These are phyloP conservation scores for Teratosphaeria destructans DNA, from an alignment of 2,329 filamentous ascomycete species.

Conservation along the genomic window DNA sequence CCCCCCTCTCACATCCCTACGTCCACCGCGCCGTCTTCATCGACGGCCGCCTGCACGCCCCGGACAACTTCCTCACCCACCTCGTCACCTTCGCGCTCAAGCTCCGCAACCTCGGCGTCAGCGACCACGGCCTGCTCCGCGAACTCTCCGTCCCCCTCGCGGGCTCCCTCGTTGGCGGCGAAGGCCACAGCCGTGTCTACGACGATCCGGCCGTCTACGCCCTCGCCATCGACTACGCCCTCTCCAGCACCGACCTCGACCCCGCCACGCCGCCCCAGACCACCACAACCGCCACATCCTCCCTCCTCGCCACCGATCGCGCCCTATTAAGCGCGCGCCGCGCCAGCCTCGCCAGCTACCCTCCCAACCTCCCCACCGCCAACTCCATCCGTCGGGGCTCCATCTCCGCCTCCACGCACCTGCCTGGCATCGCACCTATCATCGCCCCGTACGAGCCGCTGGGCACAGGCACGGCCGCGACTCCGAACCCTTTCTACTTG, in stretches of 20 bases:
- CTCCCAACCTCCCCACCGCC: conserved; percentile 18
- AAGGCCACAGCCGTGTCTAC: conserved; percentile 88
- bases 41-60: conserved; percentile 81
- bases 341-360: conserved; percentile 17
- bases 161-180: conserved; percentile 80
- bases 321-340: conserved; percentile 7
- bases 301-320: conserved; percentile 9
- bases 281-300: conserved; percentile 2
- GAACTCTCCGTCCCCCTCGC: conserved; percentile 83
- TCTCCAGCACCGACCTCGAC: conserved; percentile 34
- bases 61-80: conserved; percentile 77
- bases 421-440: conserved; percentile 22
- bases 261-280: not conserved
- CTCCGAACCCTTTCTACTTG: conserved; percentile 74
- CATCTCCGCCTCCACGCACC: conserved; percentile 9
- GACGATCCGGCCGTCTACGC: conserved; percentile 81
- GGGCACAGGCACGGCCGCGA: conserved; percentile 6
- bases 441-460: conserved; percentile 31
- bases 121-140: conserved; percentile 84
- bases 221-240: conserved; percentile 37
- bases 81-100: conserved; percentile 89
- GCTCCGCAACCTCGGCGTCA: conserved; percentile 81
- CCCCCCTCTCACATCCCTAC: conserved; percentile 77
- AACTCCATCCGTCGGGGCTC: conserved; percentile 26
- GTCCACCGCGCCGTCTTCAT: conserved; percentile 95